These are phyloP conservation scores for Glycine latifolia DNA, from an alignment of 306 rosid species.

Conservation along the genomic window DNA sequence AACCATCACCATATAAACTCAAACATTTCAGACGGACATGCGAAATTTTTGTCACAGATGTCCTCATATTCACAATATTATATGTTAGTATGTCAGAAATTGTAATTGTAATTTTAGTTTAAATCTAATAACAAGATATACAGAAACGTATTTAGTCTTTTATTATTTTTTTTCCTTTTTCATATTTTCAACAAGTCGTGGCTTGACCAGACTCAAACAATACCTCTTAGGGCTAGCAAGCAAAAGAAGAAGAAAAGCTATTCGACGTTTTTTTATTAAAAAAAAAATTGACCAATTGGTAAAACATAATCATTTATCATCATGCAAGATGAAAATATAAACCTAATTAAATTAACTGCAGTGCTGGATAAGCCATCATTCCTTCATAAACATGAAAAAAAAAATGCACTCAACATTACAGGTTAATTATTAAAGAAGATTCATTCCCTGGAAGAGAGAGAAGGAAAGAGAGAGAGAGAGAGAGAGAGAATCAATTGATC, in stretches of 20 bases:
- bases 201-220: neutral
- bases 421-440: slow-evolving; percentile 20
- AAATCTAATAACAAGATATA: neutral
- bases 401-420: neutral
- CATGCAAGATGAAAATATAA: neutral
- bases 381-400: slow-evolving; percentile 19
- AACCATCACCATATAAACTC: slow-evolving; percentile 29
- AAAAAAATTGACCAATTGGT: neutral
- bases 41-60: neutral
- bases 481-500: slow-evolving; percentile 19
- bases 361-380: neutral
- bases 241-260: neutral
- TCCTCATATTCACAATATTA: slow-evolving; percentile 4
- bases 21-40: neutral
- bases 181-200: too few species aligned
- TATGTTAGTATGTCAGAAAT: neutral
- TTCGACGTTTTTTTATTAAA: neutral
- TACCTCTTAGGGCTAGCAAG: slow-evolving; percentile 38
- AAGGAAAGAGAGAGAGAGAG: neutral
- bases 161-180: too few species aligned
- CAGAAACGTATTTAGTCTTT: neutral
- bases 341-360: slow-evolving; percentile 8
- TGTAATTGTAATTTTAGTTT: neutral
- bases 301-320: slow-evolving; percentile 7
- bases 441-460: slow-evolving; percentile 5